Conservation (phyloP, 352 stramenopile genomes). For the Pythium phragmitis region DNA sequence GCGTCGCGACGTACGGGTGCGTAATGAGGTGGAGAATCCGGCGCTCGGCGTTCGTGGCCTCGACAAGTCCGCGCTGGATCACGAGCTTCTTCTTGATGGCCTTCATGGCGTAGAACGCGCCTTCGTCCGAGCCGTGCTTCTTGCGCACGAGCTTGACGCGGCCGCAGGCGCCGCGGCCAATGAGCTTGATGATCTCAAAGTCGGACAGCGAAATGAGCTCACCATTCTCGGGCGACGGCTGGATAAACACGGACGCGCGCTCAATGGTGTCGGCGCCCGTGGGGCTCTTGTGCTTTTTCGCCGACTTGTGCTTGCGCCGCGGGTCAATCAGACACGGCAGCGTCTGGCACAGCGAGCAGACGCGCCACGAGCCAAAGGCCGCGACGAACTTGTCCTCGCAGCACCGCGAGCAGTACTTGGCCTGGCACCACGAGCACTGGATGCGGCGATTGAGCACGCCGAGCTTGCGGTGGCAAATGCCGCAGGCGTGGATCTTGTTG, state of each 20-base stretch:
- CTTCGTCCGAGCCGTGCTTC: conserved; percentile 81
- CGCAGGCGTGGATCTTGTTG: conserved; percentile 64
- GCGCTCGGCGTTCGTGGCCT: conserved; percentile 89
- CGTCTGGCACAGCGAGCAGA: conserved; percentile 77
- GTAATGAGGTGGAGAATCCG: conserved; percentile 91
- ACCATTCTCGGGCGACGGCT: conserved; percentile 50
- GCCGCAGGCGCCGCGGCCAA: conserved; percentile 92
- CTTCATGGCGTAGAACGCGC: conserved; percentile 86
- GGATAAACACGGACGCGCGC: conserved; percentile 77
- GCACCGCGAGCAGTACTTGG: conserved; percentile 84
- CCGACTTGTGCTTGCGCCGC: conserved; percentile 66
- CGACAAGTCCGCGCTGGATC: conserved; percentile 84
- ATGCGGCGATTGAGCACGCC: conserved; percentile 76
- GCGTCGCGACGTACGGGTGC: conserved; percentile 96
- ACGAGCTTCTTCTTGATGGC: conserved; percentile 88
- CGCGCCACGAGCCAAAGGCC: conserved; percentile 70
- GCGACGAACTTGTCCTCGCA: conserved; percentile 87
- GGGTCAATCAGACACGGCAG: conserved; percentile 82
- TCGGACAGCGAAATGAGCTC: conserved; percentile 75
- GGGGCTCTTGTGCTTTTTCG: conserved; percentile 61
- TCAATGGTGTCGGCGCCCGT: conserved; percentile 39
- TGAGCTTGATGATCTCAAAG: conserved; percentile 98
- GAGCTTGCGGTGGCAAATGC: conserved; percentile 82
- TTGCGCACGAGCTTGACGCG: conserved; percentile 87
- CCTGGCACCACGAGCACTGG: conserved; percentile 81